Conservation (phyloP, 1,139 yeast species). For the Sugiyamaella sp. region DNA sequence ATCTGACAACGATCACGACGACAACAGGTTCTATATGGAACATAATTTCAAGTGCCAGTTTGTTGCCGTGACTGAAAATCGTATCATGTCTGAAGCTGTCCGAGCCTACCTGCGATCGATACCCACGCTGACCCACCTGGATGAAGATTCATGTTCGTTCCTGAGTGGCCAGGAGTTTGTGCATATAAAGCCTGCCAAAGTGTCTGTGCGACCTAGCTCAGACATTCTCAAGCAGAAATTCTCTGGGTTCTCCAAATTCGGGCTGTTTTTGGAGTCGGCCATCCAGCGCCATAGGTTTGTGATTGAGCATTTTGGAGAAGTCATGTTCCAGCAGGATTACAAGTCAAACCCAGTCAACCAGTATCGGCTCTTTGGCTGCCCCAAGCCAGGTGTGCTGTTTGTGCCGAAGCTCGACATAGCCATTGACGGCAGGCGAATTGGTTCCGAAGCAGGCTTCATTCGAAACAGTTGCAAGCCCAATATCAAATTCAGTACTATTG, state of each 20-base stretch:
- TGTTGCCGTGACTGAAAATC: conserved; percentile 7
- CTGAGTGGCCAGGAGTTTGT: conserved; percentile 34
- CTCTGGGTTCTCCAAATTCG: conserved; percentile 71
- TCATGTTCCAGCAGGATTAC: conserved; percentile 66
- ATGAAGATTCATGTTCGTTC: conserved; percentile 29
- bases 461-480: conserved; percentile 78
- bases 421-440: conserved; percentile 77
- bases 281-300: conserved; percentile 57
- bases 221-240: conserved; percentile 66
- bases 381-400: conserved; percentile 75
- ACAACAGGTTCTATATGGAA: conserved; percentile 6
- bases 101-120: conserved; percentile 22
- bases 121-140: conserved; percentile 25
- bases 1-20: conserved; percentile 14
- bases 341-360: conserved; percentile 69
- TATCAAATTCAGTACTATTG: conserved; percentile 61
- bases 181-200: conserved; percentile 33
- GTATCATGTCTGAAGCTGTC: conserved; percentile 12
- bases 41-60: conserved; percentile 15
- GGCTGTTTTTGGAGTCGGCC: conserved; percentile 55
- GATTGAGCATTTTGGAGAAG: conserved; percentile 72
- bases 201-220: conserved; percentile 49
- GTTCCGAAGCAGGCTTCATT: conserved; percentile 74
- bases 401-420: conserved; percentile 58
- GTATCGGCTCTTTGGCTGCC: conserved; percentile 77